Base-by-base conservation (phyloP, 106 monocot genomes). In the Acorus gramineus region DNA sequence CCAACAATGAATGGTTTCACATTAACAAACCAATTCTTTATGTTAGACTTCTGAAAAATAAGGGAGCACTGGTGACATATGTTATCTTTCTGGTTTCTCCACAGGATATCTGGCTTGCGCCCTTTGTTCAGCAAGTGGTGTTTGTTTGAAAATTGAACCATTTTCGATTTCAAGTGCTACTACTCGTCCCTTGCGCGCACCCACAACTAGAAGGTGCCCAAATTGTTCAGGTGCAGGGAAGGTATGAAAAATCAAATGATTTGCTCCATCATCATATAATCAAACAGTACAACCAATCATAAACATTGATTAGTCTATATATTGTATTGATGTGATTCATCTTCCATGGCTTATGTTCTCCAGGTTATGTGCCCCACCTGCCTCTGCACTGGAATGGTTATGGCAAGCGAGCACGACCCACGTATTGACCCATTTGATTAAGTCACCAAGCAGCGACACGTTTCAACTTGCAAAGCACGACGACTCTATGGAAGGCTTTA, bases 301-400 rank as follows among this genome's bases (percentile, higher is more conserved):
- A 28, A 28, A 28, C 28, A 28, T 28, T 28, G 0, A 28, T 28
- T 28, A 28, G 28, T 28, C 28, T 28, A 28, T 28, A 28, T 28
- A 28, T 28, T 0, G 28, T 28, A 28, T 28, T 28, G 28, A 28
- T 28, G 28, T 28, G 28, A 28, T 28, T 28, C 28, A 28, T 28
- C 28, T 28, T 28, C 28, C 28, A 28, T 28, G 28, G 28, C 28
- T 28, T 11, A 45, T 61, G 44, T 55, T 74, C 52, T 65, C 12
- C 72, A 93, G 93, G 93, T 93, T 6, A 93, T 89, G 93, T 93
- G 93, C 61, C 93, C 93, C 1, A 93, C 93, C 59, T 93, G 93
- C 81, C 83, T 93, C 42, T 93, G 93, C 77, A 93, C 93, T 2
- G 93, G 93, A 53, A 86, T 85, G 89, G 83, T 78, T 2, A 93